A percentile compares a stretch with the other conserved stretches of the same genome.
These are phyloP conservation scores for Claviceps pazoutovae DNA, from an alignment of 2,329 filamentous ascomycete species.

Conservation along the genomic window DNA sequence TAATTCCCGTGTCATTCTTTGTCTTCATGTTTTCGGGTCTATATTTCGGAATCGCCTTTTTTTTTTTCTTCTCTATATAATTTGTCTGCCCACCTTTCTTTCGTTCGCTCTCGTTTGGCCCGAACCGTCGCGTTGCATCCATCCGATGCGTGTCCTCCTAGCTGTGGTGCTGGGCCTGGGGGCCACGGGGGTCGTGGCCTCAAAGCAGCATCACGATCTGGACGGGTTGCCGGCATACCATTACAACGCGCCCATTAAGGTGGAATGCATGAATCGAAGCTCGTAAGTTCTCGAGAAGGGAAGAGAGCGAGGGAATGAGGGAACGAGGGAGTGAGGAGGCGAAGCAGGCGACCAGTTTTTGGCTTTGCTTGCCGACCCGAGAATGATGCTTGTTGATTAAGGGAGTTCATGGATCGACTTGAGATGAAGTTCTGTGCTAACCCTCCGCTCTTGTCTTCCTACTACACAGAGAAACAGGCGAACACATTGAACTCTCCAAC, in stretches of 20 bases:
- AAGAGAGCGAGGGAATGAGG: neutral
- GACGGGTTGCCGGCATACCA: conserved; percentile 45
- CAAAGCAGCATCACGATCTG: conserved; percentile 13
- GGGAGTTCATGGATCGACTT: too few relatives aligned
- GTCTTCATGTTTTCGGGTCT: neutral
- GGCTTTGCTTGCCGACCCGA: too few relatives aligned
- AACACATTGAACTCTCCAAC: conserved; percentile 69
- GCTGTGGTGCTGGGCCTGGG: conserved; percentile 1
- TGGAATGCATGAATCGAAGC: conserved; percentile 62
- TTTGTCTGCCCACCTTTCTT: neutral
- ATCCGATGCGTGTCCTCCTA: conserved; percentile 2
- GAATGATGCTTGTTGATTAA: too few relatives aligned
- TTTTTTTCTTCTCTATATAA: neutral
- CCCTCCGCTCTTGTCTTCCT: neutral
- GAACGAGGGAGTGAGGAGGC: too few relatives aligned
- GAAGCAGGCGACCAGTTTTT: too few relatives aligned
- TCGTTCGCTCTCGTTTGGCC: neutral
- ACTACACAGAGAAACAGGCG: conserved; percentile 59
- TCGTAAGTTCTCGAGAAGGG: conserved; percentile 28
- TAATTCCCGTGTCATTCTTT: neutral
- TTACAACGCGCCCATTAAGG: conserved; percentile 52
- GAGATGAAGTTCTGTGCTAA: too few relatives aligned
- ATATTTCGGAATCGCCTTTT: neutral
- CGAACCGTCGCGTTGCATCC: neutral
- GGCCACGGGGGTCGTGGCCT: conserved; percentile 13